These are phyloP conservation scores for Pseudofabraea citricarpa DNA, from an alignment of 2,329 filamentous ascomycete species.

Conservation along the genomic window DNA sequence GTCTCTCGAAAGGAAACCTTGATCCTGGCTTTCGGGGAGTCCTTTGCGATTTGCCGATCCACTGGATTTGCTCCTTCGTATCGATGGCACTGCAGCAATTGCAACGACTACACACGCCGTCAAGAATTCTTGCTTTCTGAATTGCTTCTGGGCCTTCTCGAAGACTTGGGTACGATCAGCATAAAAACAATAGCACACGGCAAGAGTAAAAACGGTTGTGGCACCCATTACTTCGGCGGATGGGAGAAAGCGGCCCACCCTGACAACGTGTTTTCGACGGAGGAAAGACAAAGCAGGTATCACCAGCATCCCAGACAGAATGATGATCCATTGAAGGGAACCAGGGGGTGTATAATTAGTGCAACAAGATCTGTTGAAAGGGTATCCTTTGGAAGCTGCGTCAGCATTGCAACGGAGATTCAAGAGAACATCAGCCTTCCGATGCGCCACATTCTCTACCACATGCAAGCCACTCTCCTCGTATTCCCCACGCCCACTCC, in stretches of 20 bases:
- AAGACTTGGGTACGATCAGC: slow-evolving; percentile 51
- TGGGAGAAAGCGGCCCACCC: slow-evolving; percentile 15
- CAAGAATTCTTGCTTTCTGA: slow-evolving; percentile 30
- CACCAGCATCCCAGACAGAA: slow-evolving; percentile 27
- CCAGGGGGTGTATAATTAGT: slow-evolving; percentile 35
- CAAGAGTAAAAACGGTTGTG: slow-evolving; percentile 15
- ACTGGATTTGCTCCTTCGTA: slow-evolving; percentile 16
- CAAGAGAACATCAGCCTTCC: slow-evolving; percentile 47
- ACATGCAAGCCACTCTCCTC: slow-evolving; percentile 45
- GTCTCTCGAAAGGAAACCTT: slow-evolving; percentile 44
- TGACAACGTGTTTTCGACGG: slow-evolving; percentile 9
- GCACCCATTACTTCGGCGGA: slow-evolving; percentile 14
- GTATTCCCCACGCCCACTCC: slow-evolving; percentile 31
- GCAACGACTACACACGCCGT: slow-evolving; percentile 20
- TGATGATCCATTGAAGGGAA: slow-evolving; percentile 30
- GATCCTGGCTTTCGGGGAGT: slow-evolving; percentile 12
- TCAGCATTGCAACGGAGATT: slow-evolving; percentile 46
- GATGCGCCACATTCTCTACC: slow-evolving; percentile 37
- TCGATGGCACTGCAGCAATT: slow-evolving; percentile 27
- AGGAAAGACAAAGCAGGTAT: slow-evolving; percentile 22
- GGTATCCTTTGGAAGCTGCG: slow-evolving; percentile 32
- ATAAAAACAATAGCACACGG: slow-evolving; percentile 41
- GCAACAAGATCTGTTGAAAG: slow-evolving; percentile 49
- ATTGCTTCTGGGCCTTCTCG: slow-evolving; percentile 45
- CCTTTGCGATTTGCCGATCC: background rate